These are phyloP conservation scores for Geranomyces variabilis DNA, from an alignment of 192 early-diverging fungal genomes.

Conservation along the genomic window DNA sequence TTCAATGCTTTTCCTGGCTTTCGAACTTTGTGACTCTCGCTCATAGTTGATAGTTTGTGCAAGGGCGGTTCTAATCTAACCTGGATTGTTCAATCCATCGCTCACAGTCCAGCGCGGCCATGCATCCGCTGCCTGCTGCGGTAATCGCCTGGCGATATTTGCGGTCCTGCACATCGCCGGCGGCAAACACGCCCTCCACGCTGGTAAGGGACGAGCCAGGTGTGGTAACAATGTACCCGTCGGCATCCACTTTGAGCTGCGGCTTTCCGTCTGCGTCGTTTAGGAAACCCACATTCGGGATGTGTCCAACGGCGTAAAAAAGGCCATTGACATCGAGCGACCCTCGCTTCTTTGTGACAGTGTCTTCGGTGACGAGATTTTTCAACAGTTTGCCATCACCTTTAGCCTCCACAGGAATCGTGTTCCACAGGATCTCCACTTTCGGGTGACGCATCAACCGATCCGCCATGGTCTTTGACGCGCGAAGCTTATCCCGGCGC, in stretches of 20 bases:
- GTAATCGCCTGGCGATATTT: conserved; percentile 97
- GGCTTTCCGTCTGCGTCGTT: conserved; percentile 46
- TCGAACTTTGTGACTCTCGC: too few relatives aligned
- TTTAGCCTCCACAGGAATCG: conserved; percentile 78
- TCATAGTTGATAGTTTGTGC: too few relatives aligned
- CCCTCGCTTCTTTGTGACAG: conserved; percentile 66
- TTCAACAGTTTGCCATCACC: conserved; percentile 79
- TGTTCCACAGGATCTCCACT: conserved; percentile 92
- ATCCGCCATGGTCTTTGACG: conserved; percentile 96
- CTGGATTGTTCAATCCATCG: conserved; percentile 93
- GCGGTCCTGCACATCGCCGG: conserved; percentile 97
- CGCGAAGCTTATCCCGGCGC: conserved; percentile 93
- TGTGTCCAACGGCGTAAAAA: conserved; percentile 98
- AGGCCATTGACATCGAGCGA: conserved; percentile 83
- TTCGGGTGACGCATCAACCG: conserved; percentile 85
- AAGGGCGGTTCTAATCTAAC: too few relatives aligned
- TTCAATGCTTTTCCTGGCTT: conserved; percentile 3
- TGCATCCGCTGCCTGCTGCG: conserved; percentile 89
- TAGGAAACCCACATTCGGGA: conserved; percentile 69
- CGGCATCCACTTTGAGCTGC: conserved; percentile 81
- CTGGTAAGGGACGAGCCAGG: conserved; percentile 74
- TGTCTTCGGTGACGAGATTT: conserved; percentile 75
- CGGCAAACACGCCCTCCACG: conserved; percentile 92
- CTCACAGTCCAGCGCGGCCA: conserved; percentile 97
- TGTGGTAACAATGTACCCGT: conserved; percentile 84